These are phyloP conservation scores for Suillus subluteus DNA, from an alignment of 768 basidiomycete species.

Conservation along the genomic window DNA sequence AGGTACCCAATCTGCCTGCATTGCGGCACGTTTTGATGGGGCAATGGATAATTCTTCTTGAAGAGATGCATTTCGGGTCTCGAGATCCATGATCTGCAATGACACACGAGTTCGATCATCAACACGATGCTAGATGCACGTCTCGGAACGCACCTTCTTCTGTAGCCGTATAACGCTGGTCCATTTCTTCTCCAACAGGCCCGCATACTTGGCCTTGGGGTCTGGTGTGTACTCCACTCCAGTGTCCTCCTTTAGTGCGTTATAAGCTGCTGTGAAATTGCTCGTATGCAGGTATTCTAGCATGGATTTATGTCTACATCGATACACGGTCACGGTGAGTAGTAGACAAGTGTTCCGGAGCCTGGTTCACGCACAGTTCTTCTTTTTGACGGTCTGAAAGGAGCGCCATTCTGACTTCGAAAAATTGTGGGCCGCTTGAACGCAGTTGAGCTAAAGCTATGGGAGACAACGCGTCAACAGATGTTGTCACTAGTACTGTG, in stretches of 20 bases:
- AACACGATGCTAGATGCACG: slow-evolving; percentile 14
- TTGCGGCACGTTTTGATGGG: slow-evolving; percentile 54
- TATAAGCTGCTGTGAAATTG: slow-evolving; percentile 64
- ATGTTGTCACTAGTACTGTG: slow-evolving; percentile 14
- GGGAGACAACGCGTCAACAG: slow-evolving; percentile 20
- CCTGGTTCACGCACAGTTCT: slow-evolving; percentile 44
- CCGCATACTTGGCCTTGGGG: slow-evolving; percentile 84
- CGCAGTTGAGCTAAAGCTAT: slow-evolving; percentile 9
- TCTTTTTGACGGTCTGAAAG: slow-evolving; percentile 52
- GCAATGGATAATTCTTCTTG: slow-evolving; percentile 69
- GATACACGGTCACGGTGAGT: slow-evolving; percentile 18
- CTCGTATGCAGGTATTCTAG: slow-evolving; percentile 75
- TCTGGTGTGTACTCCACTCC: slow-evolving; percentile 74
- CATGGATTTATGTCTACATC: slow-evolving; percentile 74
- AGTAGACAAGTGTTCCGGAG: slow-evolving; percentile 15
- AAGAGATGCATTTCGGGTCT: slow-evolving; percentile 77
- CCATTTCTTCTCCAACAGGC: slow-evolving; percentile 97
- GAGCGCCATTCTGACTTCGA: slow-evolving; percentile 38
- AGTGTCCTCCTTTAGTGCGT: slow-evolving; percentile 57
- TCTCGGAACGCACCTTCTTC: slow-evolving; percentile 69
- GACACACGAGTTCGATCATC: slow-evolving; percentile 16
- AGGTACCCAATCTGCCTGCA: slow-evolving; percentile 86
- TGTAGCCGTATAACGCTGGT: slow-evolving; percentile 94
- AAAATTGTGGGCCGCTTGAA: slow-evolving; percentile 16
- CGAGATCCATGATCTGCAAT: slow-evolving; percentile 90